Evolutionary conservation across 345 rosid species (phyloP).

Genomic region (Firmiana major): DNA sequence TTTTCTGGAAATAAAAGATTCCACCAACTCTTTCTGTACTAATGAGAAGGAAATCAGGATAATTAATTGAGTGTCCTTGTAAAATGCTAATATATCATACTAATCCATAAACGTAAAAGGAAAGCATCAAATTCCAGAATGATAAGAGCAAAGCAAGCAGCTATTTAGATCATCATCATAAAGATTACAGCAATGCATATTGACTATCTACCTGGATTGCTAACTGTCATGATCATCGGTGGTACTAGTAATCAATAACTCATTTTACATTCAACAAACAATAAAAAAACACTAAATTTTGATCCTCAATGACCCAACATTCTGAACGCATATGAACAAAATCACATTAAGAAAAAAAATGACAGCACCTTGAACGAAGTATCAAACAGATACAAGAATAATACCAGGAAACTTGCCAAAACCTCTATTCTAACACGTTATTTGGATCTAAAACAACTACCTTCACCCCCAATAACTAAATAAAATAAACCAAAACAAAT

Average conservation of each 20-base stretch:
- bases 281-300: conserved; percentile 15
- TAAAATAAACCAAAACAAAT: background rate
- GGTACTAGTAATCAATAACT: background rate
- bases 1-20: background rate
- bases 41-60: background rate
- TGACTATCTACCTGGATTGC: background rate
- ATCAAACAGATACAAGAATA: conserved; percentile 9
- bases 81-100: background rate
- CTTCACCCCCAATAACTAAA: background rate
- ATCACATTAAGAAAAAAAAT: background rate
- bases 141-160: background rate
- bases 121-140: background rate
- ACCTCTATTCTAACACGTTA: conserved; percentile 16
- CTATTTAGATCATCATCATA: background rate
- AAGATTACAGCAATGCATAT: background rate
- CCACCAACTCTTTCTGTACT: background rate
- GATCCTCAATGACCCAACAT: conserved; percentile 13
- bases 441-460: conserved; percentile 25
- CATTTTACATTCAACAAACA: background rate
- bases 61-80: background rate
- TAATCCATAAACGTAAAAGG: background rate
- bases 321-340: background rate
- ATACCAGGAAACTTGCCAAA: background rate
- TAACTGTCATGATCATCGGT: background rate
- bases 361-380: background rate